Conservation (phyloP, 495 filamentous ascomycete species). For the Clavariopsis aquatica region DNA sequence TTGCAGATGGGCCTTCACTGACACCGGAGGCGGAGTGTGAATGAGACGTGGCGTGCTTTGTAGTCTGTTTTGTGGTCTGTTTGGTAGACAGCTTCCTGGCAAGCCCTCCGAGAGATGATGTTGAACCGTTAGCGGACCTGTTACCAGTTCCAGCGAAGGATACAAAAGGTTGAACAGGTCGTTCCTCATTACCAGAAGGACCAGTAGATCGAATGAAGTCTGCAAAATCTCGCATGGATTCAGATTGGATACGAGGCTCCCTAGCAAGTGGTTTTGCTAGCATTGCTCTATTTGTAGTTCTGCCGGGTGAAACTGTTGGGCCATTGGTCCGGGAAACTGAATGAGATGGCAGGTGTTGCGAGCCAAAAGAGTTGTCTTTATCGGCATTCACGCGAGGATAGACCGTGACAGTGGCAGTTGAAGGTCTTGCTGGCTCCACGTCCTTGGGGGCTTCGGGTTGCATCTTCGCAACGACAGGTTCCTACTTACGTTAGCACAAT, state of each 20-base stretch:
- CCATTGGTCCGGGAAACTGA: slow-evolving; percentile 11
- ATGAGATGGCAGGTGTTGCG: slow-evolving; percentile 21
- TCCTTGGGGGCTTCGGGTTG: slow-evolving; percentile 17
- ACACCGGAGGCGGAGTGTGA: slow-evolving; percentile 11
- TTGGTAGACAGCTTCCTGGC: slow-evolving; percentile 29
- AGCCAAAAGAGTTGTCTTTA: slow-evolving; percentile 24
- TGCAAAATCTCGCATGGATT: slow-evolving; percentile 74
- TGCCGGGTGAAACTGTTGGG: not conserved
- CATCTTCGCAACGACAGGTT: not conserved
- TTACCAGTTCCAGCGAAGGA: slow-evolving; percentile 17
- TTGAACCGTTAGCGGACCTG: slow-evolving; percentile 1
- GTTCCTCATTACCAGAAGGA: slow-evolving; percentile 51
- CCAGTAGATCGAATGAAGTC: slow-evolving; percentile 84
- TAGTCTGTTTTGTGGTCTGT: too few relatives aligned
- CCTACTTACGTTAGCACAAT: not conserved
- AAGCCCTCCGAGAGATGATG: slow-evolving; percentile 24
- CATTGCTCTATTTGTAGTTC: slow-evolving; percentile 1
- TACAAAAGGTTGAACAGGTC: slow-evolving; percentile 36
- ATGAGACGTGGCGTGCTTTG: slow-evolving; percentile 6
- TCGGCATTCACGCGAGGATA: slow-evolving; percentile 35
- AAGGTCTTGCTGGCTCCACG: slow-evolving; percentile 19
- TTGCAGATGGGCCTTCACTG: slow-evolving; percentile 25
- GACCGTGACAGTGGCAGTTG: slow-evolving; percentile 23
- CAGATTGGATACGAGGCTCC: slow-evolving; percentile 64
- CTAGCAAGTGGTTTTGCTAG: slow-evolving; percentile 49